A percentile compares a stretch with the other conserved stretches of the same genome.
Conservation (phyloP, 305 asterid species). For the Solanum chacoense region DNA sequence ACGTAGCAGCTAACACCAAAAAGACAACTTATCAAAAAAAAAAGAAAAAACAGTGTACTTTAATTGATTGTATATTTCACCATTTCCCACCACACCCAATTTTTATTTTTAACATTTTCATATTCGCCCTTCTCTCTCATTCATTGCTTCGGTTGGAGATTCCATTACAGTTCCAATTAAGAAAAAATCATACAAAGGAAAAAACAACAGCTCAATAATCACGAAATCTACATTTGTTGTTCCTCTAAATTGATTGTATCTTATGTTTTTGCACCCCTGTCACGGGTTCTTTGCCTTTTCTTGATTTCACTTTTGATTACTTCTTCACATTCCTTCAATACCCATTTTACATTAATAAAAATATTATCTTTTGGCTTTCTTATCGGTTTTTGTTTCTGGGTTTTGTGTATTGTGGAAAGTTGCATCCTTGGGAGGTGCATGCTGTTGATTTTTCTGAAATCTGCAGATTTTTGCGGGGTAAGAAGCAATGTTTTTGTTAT, state of each 20-base stretch:
- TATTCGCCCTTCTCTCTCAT: background rate
- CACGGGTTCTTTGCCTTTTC: constrained; percentile 4
- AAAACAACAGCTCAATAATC: background rate
- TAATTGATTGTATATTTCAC: background rate
- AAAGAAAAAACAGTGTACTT: background rate
- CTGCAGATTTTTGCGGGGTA: background rate
- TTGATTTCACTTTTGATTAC: background rate
- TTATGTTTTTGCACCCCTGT: background rate
- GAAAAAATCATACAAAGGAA: background rate
- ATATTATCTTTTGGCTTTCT: background rate
- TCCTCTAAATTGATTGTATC: background rate
- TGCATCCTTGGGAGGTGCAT: background rate
- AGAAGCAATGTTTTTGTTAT: background rate
- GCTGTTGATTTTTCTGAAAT: background rate
- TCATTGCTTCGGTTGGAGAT: constrained; percentile 36
- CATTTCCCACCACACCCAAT: background rate
- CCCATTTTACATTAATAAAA: background rate
- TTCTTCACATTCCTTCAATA: background rate
- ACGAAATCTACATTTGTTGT: background rate
- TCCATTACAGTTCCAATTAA: constrained; percentile 15
- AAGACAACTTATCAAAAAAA: background rate
- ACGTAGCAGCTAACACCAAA: background rate
- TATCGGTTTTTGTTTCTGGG: background rate
- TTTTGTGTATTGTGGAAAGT: background rate
- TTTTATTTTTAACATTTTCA: background rate